These are phyloP conservation scores for Colletotrichum tanaceti DNA, from an alignment of 2,329 filamentous ascomycete genomes.

Conservation along the genomic window DNA sequence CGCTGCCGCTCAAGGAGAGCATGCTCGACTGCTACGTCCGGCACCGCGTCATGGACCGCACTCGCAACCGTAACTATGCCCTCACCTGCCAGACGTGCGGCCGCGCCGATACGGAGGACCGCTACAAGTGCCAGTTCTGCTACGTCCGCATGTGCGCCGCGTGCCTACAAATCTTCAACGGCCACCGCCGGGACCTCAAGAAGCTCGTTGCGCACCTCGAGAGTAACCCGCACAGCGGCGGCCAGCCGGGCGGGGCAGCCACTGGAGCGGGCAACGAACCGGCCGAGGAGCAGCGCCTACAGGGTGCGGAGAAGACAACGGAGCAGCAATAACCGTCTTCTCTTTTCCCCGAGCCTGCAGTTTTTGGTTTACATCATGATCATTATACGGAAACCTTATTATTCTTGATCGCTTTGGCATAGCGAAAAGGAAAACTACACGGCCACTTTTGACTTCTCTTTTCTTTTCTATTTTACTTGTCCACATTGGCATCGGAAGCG, in stretches of 20 bases:
- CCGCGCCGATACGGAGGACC: conserved; percentile 56
- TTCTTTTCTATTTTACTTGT: not conserved
- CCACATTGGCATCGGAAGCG: conserved; percentile 7
- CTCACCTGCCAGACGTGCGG: conserved; percentile 66
- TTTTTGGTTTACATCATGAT: not conserved
- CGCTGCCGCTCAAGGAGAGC: conserved; percentile 57
- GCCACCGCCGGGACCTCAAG: conserved; percentile 57
- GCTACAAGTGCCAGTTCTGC: conserved; percentile 63
- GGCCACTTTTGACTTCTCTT: not conserved
- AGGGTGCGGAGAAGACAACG: not conserved
- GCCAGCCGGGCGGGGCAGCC: not conserved
- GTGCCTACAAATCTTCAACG: conserved; percentile 58
- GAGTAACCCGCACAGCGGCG: conserved; percentile 21
- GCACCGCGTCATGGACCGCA: conserved; percentile 61
- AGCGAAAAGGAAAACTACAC: conserved; percentile 21
- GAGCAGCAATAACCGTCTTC: not conserved
- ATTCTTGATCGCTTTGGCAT: conserved; percentile 11
- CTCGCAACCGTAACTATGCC: conserved; percentile 61
- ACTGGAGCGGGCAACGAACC: not conserved
- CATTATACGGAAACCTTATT: not conserved
- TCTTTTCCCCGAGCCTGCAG: not conserved
- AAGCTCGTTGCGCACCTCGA: conserved; percentile 53
- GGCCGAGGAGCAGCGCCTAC: not conserved
- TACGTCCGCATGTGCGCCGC: conserved; percentile 63
- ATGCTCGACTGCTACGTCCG: conserved; percentile 60